Evolutionary conservation across 805 yeast species (phyloP).

Genomic region (Blastobotrys peoriensis): DNA sequence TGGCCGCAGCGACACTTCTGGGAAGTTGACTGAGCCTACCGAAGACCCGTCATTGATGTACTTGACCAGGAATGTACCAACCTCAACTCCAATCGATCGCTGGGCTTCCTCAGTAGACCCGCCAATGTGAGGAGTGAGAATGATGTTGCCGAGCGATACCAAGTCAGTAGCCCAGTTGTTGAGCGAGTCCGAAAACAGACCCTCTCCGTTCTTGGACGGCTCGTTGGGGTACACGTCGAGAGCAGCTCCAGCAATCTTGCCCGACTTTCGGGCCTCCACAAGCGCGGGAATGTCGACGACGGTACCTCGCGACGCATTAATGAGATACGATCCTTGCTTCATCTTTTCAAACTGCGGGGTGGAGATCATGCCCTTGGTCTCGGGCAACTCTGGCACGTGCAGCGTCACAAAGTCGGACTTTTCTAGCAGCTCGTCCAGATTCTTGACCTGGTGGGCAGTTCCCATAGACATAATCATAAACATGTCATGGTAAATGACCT

Average conservation of each 20-base stretch:
- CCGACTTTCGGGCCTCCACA: slow-evolving; percentile 83
- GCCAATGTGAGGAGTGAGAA: slow-evolving; percentile 96
- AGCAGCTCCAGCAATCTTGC: slow-evolving; percentile 96
- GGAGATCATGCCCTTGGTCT: slow-evolving; percentile 84
- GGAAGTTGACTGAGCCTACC: slow-evolving; percentile 96
- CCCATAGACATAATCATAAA: slow-evolving; percentile 93
- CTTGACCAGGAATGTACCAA: slow-evolving; percentile 74
- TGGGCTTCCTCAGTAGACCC: slow-evolving; percentile 99
- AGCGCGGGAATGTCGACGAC: slow-evolving; percentile 95
- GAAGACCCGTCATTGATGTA: slow-evolving; percentile 96
- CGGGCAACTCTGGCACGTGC: slow-evolving; percentile 93
- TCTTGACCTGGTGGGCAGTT: slow-evolving; percentile 86
- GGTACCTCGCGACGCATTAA: slow-evolving; percentile 96
- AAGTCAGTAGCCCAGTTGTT: slow-evolving; percentile 83
- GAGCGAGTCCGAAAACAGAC: slow-evolving; percentile 61
- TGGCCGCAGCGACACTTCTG: slow-evolving; percentile 89
- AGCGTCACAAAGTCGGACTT: slow-evolving; percentile 83
- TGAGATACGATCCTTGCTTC: slow-evolving; percentile 92
- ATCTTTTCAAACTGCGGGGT: slow-evolving; percentile 89
- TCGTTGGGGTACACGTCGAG: slow-evolving; percentile 94
- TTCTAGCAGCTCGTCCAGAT: slow-evolving; percentile 74
- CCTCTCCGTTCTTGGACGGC: slow-evolving; percentile 94
- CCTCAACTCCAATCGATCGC: slow-evolving; percentile 95
- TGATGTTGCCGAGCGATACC: slow-evolving; percentile 74
- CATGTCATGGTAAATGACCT: slow-evolving; percentile 88